Base-by-base conservation (phyloP, 176 grass and related monocot species). In the Ananas comosus region DNA sequence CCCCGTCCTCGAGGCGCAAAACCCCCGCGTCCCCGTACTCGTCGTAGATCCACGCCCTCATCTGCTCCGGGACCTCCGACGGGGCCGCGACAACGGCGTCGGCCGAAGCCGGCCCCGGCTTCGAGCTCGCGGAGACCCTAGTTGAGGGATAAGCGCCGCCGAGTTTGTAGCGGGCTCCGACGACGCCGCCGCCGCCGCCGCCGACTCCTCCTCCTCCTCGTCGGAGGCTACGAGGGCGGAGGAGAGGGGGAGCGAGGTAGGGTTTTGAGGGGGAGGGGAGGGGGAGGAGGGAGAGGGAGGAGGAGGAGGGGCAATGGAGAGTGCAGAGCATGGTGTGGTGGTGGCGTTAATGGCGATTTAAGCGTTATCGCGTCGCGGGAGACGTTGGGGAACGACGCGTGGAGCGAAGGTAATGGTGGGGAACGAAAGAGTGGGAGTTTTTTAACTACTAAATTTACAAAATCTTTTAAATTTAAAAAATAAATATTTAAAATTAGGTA, bases 1-100 rank as follows among this genome's bases (percentile, higher is more conserved):
- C 68, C 57, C 76, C 78, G 16, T 83, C 94, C 48, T 83, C 78
- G 4, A 90, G 29, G 78, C 53, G 71, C 53, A 97, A 81, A 63
- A 97, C 66, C 42, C 80, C 51, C 48, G 74, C 84, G 54, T 87
- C 94, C 13, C 89, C 86, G 67, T 97, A 97, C n/a, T 83, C 82
- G 65, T 90, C 78, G 80, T 97, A 93, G 18, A 69, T 80, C 94
- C 94, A 97, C 24, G 87, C 89, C 74, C 90, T 92, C 82, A 97
- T 97, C 73, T 67, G 19, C 7, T 10, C 47, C 1, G 84, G 89
- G 25, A 85, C 63, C 52, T 78, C 79, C 3, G 81, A 57, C 22
- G 69, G 23, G 13, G 63, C 9, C 0, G 69, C 2, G 4, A 61
- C 25, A 50, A 64, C 74, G 2, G 75, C 16, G 28, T 59, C 67